phyloP scores from a whole-genome alignment of 2,329 filamentous ascomycete species.

The Cadophora sp. region DNA sequence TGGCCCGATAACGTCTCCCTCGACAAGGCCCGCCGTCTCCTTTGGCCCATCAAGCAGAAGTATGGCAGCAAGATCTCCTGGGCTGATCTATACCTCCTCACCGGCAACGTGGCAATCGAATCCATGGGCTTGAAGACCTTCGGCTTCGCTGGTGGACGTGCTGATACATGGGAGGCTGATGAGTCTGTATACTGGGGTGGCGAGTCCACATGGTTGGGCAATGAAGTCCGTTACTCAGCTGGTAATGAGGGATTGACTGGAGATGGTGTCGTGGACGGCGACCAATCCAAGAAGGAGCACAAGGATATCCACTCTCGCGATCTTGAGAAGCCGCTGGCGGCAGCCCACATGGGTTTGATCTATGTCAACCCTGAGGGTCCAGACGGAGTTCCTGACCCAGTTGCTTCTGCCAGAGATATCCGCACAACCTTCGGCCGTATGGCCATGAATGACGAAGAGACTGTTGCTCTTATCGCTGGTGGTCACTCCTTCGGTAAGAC shows the following conservation, averaged over 20 bases:
- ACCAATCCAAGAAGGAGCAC: conserved; percentile 51
- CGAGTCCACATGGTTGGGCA: conserved; percentile 77
- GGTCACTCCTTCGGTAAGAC: conserved; percentile 84
- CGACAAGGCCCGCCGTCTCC: conserved; percentile 80
- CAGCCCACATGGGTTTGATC: conserved; percentile 78
- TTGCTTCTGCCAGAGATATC: conserved; percentile 74
- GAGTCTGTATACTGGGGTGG: conserved; percentile 80
- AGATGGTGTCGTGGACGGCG: conserved; percentile 51
- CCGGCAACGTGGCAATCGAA: conserved; percentile 79
- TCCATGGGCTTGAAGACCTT: conserved; percentile 77
- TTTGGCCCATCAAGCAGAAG: conserved; percentile 86
- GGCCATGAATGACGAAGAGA: conserved; percentile 86
- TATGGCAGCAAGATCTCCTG: conserved; percentile 84
- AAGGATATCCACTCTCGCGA: conserved; percentile 64
- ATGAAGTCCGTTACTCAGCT: conserved; percentile 69
- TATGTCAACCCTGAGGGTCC: conserved; percentile 85
- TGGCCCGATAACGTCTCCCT: conserved; percentile 82
- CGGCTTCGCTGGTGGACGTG: conserved; percentile 75
- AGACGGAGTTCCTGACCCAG: conserved; percentile 72
- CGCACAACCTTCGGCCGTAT: conserved; percentile 78
- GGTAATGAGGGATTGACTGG: conserved; percentile 39
- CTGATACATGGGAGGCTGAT: conserved; percentile 78
- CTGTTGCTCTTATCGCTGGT: conserved; percentile 78
- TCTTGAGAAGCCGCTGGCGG: conserved; percentile 71
- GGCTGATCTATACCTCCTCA: conserved; percentile 75